Percentiles rank a stretch among this genome's conserved stretches.
These are phyloP conservation scores for Leucoagaricus sp. DNA, from an alignment of 1,284 basidiomycete genomes.

Conservation along the genomic window DNA sequence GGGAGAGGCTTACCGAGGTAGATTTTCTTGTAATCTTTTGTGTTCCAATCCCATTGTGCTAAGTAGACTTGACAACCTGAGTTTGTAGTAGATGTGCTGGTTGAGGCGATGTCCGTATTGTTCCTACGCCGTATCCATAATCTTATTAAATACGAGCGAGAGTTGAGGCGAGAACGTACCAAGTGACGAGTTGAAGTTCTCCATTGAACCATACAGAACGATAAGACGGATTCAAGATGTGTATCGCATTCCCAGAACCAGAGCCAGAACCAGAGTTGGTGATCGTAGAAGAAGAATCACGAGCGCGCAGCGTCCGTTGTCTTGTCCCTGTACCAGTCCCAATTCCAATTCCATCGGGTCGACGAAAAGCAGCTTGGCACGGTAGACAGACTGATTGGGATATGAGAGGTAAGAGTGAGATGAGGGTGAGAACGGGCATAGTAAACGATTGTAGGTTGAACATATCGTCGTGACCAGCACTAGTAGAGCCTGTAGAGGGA, in stretches of 20 bases:
- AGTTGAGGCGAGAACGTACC: neutral
- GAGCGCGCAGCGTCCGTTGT: slow-evolving; percentile 13
- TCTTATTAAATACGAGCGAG: neutral
- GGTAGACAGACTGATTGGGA: slow-evolving; percentile 24
- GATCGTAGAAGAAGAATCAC: slow-evolving; percentile 24
- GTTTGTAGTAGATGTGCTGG: neutral
- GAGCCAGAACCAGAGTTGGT: too few species aligned
- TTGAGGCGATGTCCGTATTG: neutral
- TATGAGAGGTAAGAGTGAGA: slow-evolving; percentile 20
- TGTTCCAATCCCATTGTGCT: neutral
- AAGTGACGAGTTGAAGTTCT: slow-evolving; percentile 1
- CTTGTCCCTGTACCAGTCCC: too few species aligned
- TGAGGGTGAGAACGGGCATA: slow-evolving; percentile 16
- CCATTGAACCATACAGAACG: slow-evolving; percentile 30
- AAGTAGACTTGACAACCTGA: slow-evolving; percentile 5
- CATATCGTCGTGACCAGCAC: slow-evolving; percentile 22
- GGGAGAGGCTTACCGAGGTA: neutral
- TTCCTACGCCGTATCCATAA: neutral
- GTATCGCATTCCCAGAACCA: too few species aligned
- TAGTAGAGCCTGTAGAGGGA: neutral
- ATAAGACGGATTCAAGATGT: slow-evolving; percentile 30
- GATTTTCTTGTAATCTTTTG: neutral
- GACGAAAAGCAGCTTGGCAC: slow-evolving; percentile 22
- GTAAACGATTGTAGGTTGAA: slow-evolving; percentile 11
- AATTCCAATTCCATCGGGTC: slow-evolving; percentile 17